These are phyloP conservation scores for Tricholoma bakamatsutake DNA, from an alignment of 768 basidiomycete species.

Conservation along the genomic window DNA sequence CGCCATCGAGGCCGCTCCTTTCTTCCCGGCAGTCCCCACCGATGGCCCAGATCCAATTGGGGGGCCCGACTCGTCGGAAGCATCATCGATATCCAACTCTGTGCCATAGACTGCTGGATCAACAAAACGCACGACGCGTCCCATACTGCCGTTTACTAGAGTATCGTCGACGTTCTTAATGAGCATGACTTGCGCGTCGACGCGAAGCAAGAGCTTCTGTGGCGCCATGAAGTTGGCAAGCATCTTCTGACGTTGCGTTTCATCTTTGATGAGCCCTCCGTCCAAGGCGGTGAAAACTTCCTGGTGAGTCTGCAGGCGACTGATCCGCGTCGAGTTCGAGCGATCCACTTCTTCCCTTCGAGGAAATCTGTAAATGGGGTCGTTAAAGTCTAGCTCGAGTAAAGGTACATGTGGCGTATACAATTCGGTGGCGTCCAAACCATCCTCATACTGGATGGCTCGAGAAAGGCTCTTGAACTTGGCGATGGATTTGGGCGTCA, in stretches of 20 bases:
- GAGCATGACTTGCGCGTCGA: constrained; percentile 89
- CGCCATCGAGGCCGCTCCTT: constrained; percentile 16
- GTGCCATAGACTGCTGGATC: constrained; percentile 45
- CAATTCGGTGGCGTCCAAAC: constrained; percentile 88
- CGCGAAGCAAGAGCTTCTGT: constrained; percentile 55
- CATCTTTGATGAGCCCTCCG: constrained; percentile 49
- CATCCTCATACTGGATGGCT: constrained; percentile 70
- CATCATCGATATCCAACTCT: constrained; percentile 27
- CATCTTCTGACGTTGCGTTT: constrained; percentile 63
- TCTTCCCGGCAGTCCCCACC: constrained; percentile 20
- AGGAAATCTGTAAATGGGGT: constrained; percentile 60
- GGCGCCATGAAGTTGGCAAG: constrained; percentile 93
- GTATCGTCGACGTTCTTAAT: constrained; percentile 91
- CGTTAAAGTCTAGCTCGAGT: neutral
- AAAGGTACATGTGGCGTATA: constrained; percentile 29
- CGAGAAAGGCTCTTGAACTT: constrained; percentile 71
- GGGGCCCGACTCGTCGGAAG: constrained; percentile 22
- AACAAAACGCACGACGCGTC: constrained; percentile 71
- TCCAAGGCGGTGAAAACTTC: constrained; percentile 56
- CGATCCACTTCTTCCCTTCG: constrained; percentile 87
- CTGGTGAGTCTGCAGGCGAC: constrained; percentile 46
- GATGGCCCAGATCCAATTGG: constrained; percentile 22
- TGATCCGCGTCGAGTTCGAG: constrained; percentile 71
- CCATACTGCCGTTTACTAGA: constrained; percentile 94
- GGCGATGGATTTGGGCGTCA: constrained; percentile 57